Evolutionary conservation across 495 filamentous ascomycete genomes (phyloP).

Genomic region (Hypoxylon rickii): DNA sequence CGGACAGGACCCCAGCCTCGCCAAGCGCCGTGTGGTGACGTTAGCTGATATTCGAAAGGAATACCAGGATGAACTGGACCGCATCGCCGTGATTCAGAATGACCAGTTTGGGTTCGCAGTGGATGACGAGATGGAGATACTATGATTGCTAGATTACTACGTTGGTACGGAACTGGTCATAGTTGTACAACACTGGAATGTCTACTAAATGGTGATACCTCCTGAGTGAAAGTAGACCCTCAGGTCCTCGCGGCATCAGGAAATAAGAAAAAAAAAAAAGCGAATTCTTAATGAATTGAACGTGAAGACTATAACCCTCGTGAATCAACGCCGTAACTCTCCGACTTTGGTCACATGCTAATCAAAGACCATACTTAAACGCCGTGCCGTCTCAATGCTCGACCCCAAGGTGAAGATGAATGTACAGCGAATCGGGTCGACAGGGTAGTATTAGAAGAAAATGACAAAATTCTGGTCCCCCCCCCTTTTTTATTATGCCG

Average conservation of each 20-base stretch:
- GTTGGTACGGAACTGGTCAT: slow-evolving; percentile 5
- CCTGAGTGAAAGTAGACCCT: slow-evolving; percentile 19
- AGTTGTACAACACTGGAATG: slow-evolving; percentile 34
- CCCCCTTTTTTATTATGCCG: slow-evolving; percentile 16
- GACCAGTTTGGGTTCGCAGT: slow-evolving; percentile 59
- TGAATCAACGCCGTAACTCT: slow-evolving; percentile 30
- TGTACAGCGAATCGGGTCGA: slow-evolving; percentile 21
- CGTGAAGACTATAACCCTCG: slow-evolving; percentile 10
- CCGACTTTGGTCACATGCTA: slow-evolving; percentile 26
- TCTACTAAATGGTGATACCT: slow-evolving; percentile 41
- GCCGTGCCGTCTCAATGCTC: slow-evolving; percentile 36
- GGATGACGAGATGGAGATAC: slow-evolving; percentile 52
- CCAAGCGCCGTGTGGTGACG: slow-evolving; percentile 68
- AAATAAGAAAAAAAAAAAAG: slow-evolving; percentile 2
- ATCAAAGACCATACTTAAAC: slow-evolving; percentile 32
- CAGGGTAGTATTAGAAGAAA: slow-evolving; percentile 5
- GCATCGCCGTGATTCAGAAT: slow-evolving; percentile 64
- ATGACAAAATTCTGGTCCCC: no score
- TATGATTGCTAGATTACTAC: slow-evolving; percentile 31
- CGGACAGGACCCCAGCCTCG: slow-evolving; percentile 31
- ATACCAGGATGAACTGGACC: slow-evolving; percentile 86
- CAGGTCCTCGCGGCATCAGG: slow-evolving; percentile 7
- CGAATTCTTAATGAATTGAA: slow-evolving; percentile 16
- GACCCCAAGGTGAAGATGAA: slow-evolving; percentile 17
- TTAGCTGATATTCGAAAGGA: slow-evolving; percentile 80